Evolutionary conservation across 1,139 yeast genomes (phyloP).

Genomic region (Geotrichum reessii): DNA sequence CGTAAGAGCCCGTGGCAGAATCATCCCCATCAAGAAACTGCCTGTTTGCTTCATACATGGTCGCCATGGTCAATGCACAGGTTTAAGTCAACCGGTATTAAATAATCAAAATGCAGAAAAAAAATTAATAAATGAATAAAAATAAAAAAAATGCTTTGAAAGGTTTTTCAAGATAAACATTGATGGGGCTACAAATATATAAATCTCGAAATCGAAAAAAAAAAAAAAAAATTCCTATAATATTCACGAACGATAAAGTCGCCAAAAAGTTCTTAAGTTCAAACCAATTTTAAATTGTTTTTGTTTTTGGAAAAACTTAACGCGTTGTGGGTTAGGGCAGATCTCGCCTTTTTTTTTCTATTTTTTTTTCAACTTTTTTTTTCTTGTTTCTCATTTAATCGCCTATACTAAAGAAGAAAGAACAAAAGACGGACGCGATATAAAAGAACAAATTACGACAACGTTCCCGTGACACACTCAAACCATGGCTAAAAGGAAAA

Average conservation of each 20-base stretch:
- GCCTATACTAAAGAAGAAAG: neutral
- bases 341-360: neutral
- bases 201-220: neutral
- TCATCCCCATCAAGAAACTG: neutral
- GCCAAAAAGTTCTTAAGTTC: neutral
- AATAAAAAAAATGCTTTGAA: too few species aligned
- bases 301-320: neutral
- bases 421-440: neutral
- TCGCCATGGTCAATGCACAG: neutral
- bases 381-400: neutral
- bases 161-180: too few species aligned
- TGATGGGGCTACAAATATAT: neutral
- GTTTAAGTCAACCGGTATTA: neutral
- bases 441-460: neutral
- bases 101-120: neutral
- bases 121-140: neutral
- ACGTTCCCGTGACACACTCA: neutral
- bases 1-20: neutral
- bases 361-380: neutral
- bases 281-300: neutral
- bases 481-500: slow-evolving; percentile 19
- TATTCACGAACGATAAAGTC: neutral
- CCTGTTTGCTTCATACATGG: neutral
- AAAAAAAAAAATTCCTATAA: neutral
- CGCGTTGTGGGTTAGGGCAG: slow-evolving; percentile 1